Percentiles rank a stretch among this genome's conserved stretches.
These are phyloP conservation scores for Carex arenaria DNA, from an alignment of 202 grass and related monocot genomes.

Conservation along the genomic window DNA sequence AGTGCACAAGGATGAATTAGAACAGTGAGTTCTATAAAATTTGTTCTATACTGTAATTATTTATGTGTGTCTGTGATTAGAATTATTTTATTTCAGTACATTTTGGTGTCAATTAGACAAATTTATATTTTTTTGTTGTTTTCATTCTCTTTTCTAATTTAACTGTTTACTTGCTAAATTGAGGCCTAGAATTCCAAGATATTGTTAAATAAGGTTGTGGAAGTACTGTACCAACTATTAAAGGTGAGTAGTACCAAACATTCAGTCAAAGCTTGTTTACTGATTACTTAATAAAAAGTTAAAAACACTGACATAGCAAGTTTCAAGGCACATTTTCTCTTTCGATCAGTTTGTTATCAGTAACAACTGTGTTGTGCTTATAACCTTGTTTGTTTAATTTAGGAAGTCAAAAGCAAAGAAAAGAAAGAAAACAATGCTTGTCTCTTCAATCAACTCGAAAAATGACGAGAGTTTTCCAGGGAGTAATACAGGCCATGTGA, in stretches of 20 bases:
- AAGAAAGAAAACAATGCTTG: constrained; percentile 17
- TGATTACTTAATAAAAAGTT: not conserved
- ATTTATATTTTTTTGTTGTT: not conserved
- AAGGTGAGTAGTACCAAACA: not conserved
- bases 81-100: not conserved
- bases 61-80: not conserved
- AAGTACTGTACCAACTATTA: not conserved
- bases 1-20: not conserved
- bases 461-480: not conserved
- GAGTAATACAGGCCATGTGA: not conserved
- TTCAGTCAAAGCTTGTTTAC: not conserved
- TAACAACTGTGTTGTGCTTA: not conserved
- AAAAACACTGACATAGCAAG: not conserved
- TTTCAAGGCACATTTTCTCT: not conserved
- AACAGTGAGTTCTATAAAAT: constrained; percentile 6
- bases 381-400: not conserved
- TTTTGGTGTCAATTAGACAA: not conserved
- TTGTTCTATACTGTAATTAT: not conserved
- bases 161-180: not conserved
- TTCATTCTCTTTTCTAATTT: not conserved
- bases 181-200: not conserved
- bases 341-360: not conserved
- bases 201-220: not conserved
- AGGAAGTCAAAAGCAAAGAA: constrained; percentile 24
- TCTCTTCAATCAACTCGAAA: constrained; percentile 19